Conservation (phyloP, 805 yeast species). For the Alloascoidea hylecoeti region DNA sequence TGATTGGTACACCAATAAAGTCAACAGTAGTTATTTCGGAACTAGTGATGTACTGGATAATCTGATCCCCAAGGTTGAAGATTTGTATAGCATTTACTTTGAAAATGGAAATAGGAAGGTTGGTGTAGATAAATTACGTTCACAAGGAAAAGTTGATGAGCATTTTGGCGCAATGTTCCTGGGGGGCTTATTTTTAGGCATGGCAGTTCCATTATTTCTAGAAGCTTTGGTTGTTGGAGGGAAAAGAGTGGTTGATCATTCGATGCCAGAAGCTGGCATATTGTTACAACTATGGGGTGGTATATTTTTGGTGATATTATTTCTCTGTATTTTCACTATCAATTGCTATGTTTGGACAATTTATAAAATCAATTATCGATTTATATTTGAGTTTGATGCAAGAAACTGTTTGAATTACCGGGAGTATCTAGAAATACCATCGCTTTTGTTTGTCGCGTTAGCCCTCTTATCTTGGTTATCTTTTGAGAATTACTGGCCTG, state of each 20-base stretch:
- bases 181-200: conserved; percentile 59
- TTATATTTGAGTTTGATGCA: conserved; percentile 79
- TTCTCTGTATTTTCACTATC: conserved; percentile 47
- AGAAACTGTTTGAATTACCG: conserved; percentile 49
- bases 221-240: conserved; percentile 44
- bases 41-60: conserved; percentile 56
- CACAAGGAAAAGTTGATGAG: conserved; percentile 22
- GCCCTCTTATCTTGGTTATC: conserved; percentile 65
- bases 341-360: conserved; percentile 62
- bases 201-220: conserved; percentile 52
- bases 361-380: conserved; percentile 75
- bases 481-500: conserved; percentile 55
- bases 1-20: conserved; percentile 36
- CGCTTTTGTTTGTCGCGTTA: conserved; percentile 39
- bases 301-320: conserved; percentile 50
- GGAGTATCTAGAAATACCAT: conserved; percentile 53
- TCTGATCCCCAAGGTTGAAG: conserved; percentile 48
- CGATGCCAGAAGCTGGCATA: conserved; percentile 39
- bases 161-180: conserved; percentile 30
- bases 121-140: conserved; percentile 56
- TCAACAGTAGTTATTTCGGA: conserved; percentile 43
- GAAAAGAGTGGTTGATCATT: conserved; percentile 22
- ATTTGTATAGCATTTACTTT: conserved; percentile 47
- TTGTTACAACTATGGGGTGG: conserved; percentile 91
- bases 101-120: conserved; percentile 60